Base-by-base conservation (phyloP, 768 basidiomycete species). In the Panaeolus papilionaceus region DNA sequence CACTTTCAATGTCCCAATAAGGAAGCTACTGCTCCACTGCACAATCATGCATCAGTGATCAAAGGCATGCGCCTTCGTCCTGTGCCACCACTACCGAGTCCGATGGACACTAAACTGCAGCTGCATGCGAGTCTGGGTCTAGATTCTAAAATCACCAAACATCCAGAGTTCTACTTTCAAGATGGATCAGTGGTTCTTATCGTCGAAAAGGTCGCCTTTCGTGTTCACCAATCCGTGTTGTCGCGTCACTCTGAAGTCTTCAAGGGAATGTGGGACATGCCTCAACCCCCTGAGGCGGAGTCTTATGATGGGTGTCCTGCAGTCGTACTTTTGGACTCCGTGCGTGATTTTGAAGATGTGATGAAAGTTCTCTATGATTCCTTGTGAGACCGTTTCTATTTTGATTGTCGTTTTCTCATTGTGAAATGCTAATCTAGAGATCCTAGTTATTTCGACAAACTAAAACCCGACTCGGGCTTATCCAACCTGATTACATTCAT, bases 181-280 rank as follows among this genome's bases (percentile, higher is more conserved):
- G 81, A 82, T 75, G 80, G 81, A 2, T 82, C 81, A n/a, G 74
- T 82, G 10, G 76, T 81, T 38, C 64, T 81, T 37, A 72, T 79
- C n/a, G 72, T 81, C 4, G 74, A 77, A 61, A 68, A 69, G 40
- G 76, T 75, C 1, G 74, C 77, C 8, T 78, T 82, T 65, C 75
- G 78, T 4, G 70, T 82, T 20, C 81, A 82, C 68, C 77, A 81
- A 66, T 78, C 80, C 3, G 73, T 83, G 40, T 75, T 82, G 14
- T 74, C 76, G n/a, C 72, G 78, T 44, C 80, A 82, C 44, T 82
- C 81, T 2, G 80, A 81, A 4, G 75, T 83, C 40, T 83, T 83
- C 68, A 74, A 72, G 37, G 79, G 74, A 38, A 78, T 82, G 72
- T 81, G 80, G 71, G 75, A 75, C 10, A 68, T 81, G 3, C 80